These are phyloP conservation scores for Stachybotrys chartarum DNA, from an alignment of 2,329 filamentous ascomycete species.

Conservation along the genomic window DNA sequence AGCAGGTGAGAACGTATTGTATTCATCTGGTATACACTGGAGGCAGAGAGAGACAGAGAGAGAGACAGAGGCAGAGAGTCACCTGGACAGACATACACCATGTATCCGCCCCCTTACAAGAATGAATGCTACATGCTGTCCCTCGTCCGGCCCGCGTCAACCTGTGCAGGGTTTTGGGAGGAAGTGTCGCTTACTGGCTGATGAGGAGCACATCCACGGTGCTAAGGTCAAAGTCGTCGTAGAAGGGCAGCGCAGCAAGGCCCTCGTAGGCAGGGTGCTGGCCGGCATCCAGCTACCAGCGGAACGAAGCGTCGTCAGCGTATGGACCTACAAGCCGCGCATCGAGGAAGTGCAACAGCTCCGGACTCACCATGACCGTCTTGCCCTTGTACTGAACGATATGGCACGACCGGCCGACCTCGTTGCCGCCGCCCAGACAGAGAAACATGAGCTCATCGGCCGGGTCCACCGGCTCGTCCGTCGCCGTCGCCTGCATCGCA, in stretches of 20 bases:
- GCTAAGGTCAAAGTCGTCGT: slow-evolving; percentile 96
- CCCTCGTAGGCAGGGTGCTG: slow-evolving; percentile 97
- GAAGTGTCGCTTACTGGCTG: slow-evolving; percentile 75
- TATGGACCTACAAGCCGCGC: neutral
- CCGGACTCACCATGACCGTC: slow-evolving; percentile 76
- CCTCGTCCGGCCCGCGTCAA: slow-evolving; percentile 16
- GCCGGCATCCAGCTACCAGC: slow-evolving; percentile 77
- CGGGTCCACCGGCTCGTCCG: slow-evolving; percentile 85
- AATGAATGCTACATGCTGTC: slow-evolving; percentile 15
- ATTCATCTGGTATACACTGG: slow-evolving; percentile 29
- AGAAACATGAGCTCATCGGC: slow-evolving; percentile 92
- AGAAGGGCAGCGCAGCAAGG: slow-evolving; percentile 88
- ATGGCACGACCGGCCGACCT: slow-evolving; percentile 94
- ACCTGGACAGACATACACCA: neutral
- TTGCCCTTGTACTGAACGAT: slow-evolving; percentile 99
- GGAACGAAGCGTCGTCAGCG: slow-evolving; percentile 10
- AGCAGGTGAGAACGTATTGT: slow-evolving; percentile 23
- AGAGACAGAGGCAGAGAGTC: slow-evolving; percentile 1
- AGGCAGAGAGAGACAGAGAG: slow-evolving; percentile 5
- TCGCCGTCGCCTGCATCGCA: slow-evolving; percentile 57
- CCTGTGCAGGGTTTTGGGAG: neutral
- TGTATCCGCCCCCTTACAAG: slow-evolving; percentile 6
- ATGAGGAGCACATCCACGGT: slow-evolving; percentile 95
- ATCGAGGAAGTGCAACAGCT: neutral
- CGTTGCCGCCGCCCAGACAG: slow-evolving; percentile 89